Evolutionary conservation across 106 monocot genomes (phyloP).

Genomic region (Gastrodia elata): DNA sequence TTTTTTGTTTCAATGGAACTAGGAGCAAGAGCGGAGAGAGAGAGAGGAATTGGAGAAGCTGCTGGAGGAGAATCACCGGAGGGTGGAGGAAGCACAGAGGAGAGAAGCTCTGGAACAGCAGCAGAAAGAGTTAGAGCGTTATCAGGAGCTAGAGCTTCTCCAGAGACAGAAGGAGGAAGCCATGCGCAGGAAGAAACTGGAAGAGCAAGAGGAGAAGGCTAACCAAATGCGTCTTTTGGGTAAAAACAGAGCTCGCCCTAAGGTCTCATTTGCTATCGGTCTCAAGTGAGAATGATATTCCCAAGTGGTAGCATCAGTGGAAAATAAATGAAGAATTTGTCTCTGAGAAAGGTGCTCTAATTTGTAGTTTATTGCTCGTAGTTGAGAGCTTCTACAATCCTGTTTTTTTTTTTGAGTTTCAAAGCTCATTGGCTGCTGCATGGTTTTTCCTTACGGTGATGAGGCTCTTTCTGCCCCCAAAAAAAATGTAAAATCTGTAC

Average conservation of each 20-base stretch:
- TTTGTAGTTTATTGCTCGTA: too few relatives aligned
- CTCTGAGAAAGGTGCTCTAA: too few relatives aligned
- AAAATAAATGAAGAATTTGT: too few relatives aligned
- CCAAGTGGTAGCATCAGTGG: neutral
- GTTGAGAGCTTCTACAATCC: too few relatives aligned
- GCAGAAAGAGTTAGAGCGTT: slow-evolving; percentile 82
- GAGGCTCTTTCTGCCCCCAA: too few relatives aligned
- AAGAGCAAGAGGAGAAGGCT: slow-evolving; percentile 74
- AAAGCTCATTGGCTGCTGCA: too few relatives aligned
- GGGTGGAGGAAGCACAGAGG: slow-evolving; percentile 78
- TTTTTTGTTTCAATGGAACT: neutral
- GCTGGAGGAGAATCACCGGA: slow-evolving; percentile 82
- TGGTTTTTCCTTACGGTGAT: too few relatives aligned
- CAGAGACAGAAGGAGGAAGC: slow-evolving; percentile 93
- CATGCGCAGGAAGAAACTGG: slow-evolving; percentile 74
- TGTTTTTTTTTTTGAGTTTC: too few relatives aligned
- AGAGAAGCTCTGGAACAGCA: slow-evolving; percentile 83
- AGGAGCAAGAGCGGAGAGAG: slow-evolving; percentile 85
- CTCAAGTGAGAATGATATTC: slow-evolving; percentile 36
- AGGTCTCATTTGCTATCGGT: slow-evolving; percentile 76
- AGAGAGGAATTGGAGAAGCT: slow-evolving; percentile 86
- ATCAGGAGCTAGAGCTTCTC: slow-evolving; percentile 68
- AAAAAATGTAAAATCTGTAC: too few relatives aligned
- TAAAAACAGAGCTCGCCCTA: slow-evolving; percentile 90
- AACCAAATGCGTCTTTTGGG: slow-evolving; percentile 92